Evolutionary conservation across 2,329 filamentous ascomycete species (phyloP).

Genomic region (Fusarium sp.): DNA sequence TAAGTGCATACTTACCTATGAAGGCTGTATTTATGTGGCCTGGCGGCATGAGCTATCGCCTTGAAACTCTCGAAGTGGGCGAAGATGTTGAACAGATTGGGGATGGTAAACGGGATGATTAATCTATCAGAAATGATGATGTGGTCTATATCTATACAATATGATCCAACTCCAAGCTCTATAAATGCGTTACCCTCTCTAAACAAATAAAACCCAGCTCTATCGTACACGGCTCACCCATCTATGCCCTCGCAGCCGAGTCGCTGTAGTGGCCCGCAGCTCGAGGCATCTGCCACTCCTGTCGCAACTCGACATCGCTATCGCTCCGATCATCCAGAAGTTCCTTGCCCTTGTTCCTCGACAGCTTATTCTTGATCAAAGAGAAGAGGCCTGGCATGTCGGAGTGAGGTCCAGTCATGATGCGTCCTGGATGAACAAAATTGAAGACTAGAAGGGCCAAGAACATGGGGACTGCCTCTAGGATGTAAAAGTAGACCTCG

Average conservation of each 20-base stretch:
- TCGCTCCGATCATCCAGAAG: slow-evolving; percentile 29
- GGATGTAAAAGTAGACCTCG: slow-evolving; percentile 57
- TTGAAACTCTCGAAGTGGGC: neutral
- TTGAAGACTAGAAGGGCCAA: slow-evolving; percentile 54
- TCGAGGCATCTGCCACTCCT: slow-evolving; percentile 1
- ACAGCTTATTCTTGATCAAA: slow-evolving; percentile 10
- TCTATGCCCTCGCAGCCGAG: neutral
- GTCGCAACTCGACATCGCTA: slow-evolving; percentile 25
- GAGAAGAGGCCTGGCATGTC: slow-evolving; percentile 36
- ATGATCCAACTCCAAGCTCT: neutral
- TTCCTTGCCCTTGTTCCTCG: slow-evolving; percentile 3
- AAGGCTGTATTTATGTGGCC: too few relatives aligned
- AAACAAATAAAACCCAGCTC: neutral
- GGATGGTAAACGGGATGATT: neutral
- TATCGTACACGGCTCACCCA: neutral
- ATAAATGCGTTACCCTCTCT: neutral
- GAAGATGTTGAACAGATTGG: neutral
- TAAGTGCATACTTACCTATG: too few relatives aligned
- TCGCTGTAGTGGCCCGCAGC: neutral
- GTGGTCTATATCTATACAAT: neutral
- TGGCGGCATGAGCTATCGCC: neutral
- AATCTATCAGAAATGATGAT: neutral
- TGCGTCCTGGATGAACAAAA: slow-evolving; percentile 51
- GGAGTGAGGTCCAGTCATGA: slow-evolving; percentile 27
- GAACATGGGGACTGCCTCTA: slow-evolving; percentile 56